Conservation (phyloP, 2,329 filamentous ascomycete species). For the Cercospora brassicicola region DNA sequence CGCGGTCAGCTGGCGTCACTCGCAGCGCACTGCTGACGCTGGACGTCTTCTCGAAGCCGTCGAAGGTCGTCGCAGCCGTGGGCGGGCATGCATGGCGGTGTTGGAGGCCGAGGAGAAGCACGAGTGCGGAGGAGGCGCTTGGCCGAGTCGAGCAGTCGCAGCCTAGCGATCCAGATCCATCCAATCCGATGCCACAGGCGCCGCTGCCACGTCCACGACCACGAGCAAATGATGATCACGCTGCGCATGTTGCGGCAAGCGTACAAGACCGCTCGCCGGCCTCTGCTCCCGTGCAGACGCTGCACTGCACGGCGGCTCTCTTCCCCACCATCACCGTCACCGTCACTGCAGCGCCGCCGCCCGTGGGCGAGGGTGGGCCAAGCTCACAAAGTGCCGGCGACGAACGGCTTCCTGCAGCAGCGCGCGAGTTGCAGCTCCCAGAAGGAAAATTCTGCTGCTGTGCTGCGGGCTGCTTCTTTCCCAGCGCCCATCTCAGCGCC, state of each 20-base stretch:
- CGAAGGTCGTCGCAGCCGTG: neutral
- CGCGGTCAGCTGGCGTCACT: neutral
- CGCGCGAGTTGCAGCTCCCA: neutral
- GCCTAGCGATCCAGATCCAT: neutral
- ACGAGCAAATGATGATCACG: neutral
- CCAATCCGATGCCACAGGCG: neutral
- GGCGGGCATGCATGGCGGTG: neutral
- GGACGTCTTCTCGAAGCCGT: neutral
- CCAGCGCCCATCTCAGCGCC: neutral
- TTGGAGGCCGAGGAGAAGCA: neutral
- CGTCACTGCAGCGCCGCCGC: neutral
- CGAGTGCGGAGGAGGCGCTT: neutral
- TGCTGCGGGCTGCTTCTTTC: constrained; percentile 8
- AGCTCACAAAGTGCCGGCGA: neutral
- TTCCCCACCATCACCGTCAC: neutral
- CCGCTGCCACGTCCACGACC: neutral
- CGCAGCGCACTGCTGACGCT: neutral
- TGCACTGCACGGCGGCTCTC: neutral
- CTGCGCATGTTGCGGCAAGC: neutral
- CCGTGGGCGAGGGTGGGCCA: neutral
- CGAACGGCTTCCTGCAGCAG: constrained; percentile 11
- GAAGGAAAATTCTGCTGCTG: constrained; percentile 10
- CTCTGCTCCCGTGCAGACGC: neutral
- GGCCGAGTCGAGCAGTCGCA: neutral
- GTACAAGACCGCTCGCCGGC: neutral